These are phyloP conservation scores for Trametes gibbosa DNA, from an alignment of 768 basidiomycete species.

Conservation along the genomic window DNA sequence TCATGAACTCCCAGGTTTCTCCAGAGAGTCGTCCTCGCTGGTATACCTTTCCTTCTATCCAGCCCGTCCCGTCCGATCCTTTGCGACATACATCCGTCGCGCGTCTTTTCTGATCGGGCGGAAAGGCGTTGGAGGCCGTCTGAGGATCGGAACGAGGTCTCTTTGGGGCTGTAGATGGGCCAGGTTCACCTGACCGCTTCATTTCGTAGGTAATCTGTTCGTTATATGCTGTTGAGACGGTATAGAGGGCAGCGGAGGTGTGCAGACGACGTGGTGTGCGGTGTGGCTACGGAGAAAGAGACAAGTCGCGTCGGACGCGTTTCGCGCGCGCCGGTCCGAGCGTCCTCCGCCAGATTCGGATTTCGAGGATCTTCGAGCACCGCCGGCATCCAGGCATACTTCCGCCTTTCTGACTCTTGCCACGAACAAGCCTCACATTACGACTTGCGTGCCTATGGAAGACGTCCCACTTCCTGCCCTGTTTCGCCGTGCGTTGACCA, in stretches of 20 bases:
- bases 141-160: slow-evolving; percentile 4
- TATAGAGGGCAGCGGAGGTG: not conserved
- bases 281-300: not conserved
- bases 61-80: slow-evolving; percentile 35
- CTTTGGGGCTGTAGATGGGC: not conserved
- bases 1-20: slow-evolving; percentile 15
- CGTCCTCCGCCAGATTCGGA: not conserved
- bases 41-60: slow-evolving; percentile 38
- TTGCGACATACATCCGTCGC: slow-evolving; percentile 32
- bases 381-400: not conserved
- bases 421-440: not conserved
- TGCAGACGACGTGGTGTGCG: not conserved
- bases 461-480: slow-evolving; percentile 36
- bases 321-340: slow-evolving; percentile 4
- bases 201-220: not conserved
- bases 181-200: slow-evolving; percentile 3
- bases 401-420: not conserved
- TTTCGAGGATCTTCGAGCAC: slow-evolving; percentile 9
- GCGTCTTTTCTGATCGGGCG: slow-evolving; percentile 1
- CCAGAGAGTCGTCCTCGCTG: not conserved
- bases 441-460: slow-evolving; percentile 2
- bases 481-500: slow-evolving; percentile 40
- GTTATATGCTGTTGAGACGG: not conserved
- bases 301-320: slow-evolving; percentile 4
- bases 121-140: not conserved